phyloP scores from a whole-genome alignment of 495 filamentous ascomycete genomes.

The Amniculicola lignicola region DNA sequence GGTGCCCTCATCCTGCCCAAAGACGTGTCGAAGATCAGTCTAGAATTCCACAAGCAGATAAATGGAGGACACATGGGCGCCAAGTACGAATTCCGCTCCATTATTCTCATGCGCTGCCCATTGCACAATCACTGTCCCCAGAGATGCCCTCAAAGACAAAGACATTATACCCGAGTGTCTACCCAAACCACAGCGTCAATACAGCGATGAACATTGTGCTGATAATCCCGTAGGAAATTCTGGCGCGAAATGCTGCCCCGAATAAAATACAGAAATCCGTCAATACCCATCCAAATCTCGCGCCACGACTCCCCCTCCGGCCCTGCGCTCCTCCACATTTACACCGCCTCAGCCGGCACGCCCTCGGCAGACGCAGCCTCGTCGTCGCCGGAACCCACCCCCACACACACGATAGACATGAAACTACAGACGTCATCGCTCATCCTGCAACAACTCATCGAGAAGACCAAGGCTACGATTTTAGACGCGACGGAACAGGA shows the following conservation, averaged over 20 bases:
- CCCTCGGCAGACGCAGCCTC: conserved; percentile 16
- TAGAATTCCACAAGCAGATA: conserved; percentile 69
- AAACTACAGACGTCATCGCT: conserved; percentile 56
- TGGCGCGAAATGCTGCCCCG: conserved; percentile 78
- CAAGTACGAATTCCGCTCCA: conserved; percentile 50
- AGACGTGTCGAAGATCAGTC: conserved; percentile 76
- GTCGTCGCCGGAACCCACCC: neutral
- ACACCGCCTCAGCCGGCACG: conserved; percentile 33
- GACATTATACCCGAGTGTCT: neutral
- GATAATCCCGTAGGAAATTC: conserved; percentile 68
- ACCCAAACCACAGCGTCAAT: neutral
- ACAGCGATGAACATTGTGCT: neutral
- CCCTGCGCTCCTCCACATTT: conserved; percentile 69
- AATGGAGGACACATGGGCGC: conserved; percentile 74
- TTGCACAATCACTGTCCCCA: neutral
- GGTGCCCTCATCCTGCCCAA: conserved; percentile 78
- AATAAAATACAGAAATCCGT: conserved; percentile 91
- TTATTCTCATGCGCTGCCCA: neutral
- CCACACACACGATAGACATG: conserved; percentile 58
- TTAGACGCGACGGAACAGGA: conserved; percentile 63
- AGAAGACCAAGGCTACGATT: conserved; percentile 62
- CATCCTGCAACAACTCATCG: conserved; percentile 68
- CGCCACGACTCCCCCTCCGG: conserved; percentile 56
- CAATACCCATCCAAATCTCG: conserved; percentile 74
- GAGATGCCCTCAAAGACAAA: neutral